Evolutionary conservation across 2,329 filamentous ascomycete genomes (phyloP).

Genomic region (Byssochlamys sp.): DNA sequence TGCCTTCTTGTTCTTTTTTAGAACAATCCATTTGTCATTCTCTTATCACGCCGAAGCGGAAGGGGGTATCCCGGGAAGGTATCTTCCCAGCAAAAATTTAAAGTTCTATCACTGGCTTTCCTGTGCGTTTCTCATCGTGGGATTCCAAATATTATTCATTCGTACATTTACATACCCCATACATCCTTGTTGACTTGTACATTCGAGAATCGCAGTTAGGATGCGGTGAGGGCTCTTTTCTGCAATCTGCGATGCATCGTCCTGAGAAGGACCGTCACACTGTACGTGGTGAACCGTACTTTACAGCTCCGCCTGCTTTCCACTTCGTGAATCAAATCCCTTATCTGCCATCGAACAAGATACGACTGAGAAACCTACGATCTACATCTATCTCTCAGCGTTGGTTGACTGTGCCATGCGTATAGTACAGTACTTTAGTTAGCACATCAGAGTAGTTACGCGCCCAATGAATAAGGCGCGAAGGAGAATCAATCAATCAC

Average conservation of each 20-base stretch:
- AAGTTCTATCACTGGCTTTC: neutral
- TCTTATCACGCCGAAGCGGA: neutral
- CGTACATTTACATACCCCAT: neutral
- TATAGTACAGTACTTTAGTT: neutral
- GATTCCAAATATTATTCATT: neutral
- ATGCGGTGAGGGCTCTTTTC: neutral
- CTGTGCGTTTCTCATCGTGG: neutral
- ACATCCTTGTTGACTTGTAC: neutral
- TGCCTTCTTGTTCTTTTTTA: neutral
- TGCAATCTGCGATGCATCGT: neutral
- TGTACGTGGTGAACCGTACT: neutral
- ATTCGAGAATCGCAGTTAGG: neutral
- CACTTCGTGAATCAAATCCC: neutral
- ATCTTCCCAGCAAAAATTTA: neutral
- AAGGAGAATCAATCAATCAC: neutral
- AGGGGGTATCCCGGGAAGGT: neutral
- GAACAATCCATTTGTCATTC: neutral
- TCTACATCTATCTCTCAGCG: neutral
- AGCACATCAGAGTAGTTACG: neutral
- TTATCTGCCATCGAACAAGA: neutral
- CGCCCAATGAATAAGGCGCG: neutral
- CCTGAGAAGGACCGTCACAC: neutral
- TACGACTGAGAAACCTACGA: neutral
- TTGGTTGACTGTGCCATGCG: neutral
- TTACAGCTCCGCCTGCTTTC: neutral